These are phyloP conservation scores for Paecilomyces dactylethromorphus DNA, from an alignment of 2,329 filamentous ascomycete species.

Conservation along the genomic window DNA sequence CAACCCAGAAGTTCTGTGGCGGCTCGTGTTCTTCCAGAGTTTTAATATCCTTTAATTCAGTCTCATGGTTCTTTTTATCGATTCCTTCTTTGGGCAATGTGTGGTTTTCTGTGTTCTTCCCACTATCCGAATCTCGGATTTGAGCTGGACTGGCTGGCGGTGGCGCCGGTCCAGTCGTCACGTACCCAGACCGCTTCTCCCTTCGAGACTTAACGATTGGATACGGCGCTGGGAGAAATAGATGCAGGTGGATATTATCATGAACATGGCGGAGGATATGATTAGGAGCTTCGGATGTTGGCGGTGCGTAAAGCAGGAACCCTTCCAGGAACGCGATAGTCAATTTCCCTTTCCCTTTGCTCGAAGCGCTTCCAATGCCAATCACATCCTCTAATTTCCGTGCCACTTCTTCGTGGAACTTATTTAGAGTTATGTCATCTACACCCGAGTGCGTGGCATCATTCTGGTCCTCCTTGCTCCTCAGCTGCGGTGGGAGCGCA, in stretches of 20 bases:
- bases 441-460: slow-evolving; percentile 41
- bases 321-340: slow-evolving; percentile 75
- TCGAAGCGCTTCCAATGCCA: background rate
- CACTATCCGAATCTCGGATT: background rate
- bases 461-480: slow-evolving; percentile 55
- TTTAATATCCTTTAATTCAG: background rate
- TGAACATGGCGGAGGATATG: slow-evolving; percentile 25
- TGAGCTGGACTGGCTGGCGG: slow-evolving; percentile 10
- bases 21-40: slow-evolving; percentile 27
- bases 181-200: slow-evolving; percentile 39
- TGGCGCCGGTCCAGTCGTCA: slow-evolving; percentile 37
- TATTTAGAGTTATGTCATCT: slow-evolving; percentile 14
- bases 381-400: slow-evolving; percentile 10
- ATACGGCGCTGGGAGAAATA: slow-evolving; percentile 70
- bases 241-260: slow-evolving; percentile 58
- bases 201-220: slow-evolving; percentile 35
- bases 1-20: slow-evolving; percentile 80
- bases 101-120: slow-evolving; percentile 4
- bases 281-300: slow-evolving; percentile 10
- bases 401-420: slow-evolving; percentile 18
- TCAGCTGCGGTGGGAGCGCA: slow-evolving; percentile 39
- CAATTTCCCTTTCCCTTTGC: slow-evolving; percentile 15
- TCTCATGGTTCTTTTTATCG: slow-evolving; percentile 16
- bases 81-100: slow-evolving; percentile 9
- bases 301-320: slow-evolving; percentile 69